Conservation (phyloP, 2,329 filamentous ascomycete species). For the Tolypocladium guangdongense region DNA sequence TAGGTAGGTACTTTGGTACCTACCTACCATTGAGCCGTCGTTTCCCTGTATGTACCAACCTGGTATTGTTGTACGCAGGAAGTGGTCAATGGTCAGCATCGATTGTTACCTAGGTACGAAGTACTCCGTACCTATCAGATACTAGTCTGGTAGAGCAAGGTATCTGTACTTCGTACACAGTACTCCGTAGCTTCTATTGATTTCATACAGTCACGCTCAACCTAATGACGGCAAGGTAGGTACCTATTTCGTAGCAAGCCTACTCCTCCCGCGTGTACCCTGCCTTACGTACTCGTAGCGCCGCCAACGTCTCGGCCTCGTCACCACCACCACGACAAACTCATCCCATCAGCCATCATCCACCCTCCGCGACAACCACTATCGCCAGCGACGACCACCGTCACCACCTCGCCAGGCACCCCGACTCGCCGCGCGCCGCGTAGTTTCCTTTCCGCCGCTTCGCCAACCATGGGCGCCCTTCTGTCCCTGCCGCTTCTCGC, state of each 20-base stretch:
- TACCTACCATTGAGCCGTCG: too few relatives aligned
- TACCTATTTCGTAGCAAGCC: too few relatives aligned
- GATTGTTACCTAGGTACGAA: neutral
- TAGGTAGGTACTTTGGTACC: too few relatives aligned
- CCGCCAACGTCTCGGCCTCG: neutral
- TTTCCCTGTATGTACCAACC: too few relatives aligned
- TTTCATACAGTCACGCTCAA: too few relatives aligned
- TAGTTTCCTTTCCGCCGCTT: neutral
- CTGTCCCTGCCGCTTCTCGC: conserved; percentile 84
- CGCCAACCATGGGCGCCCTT: conserved; percentile 66
- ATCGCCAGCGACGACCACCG: neutral
- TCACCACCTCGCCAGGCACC: neutral
- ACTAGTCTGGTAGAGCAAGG: too few relatives aligned
- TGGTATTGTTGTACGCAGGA: too few relatives aligned
- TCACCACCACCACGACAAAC: neutral
- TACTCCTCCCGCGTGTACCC: too few relatives aligned
- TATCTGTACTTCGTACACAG: too few relatives aligned
- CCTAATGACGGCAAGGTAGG: too few relatives aligned
- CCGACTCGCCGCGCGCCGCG: neutral
- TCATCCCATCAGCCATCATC: neutral
- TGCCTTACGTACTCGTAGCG: neutral
- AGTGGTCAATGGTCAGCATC: too few relatives aligned
- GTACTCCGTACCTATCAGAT: neutral
- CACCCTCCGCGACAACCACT: neutral
- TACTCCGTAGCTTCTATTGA: too few relatives aligned